A percentile compares a stretch with the other conserved stretches of the same genome.
Evolutionary conservation across 805 yeast species (phyloP).

Genomic region (Metschnikowia drakensbergensis): DNA sequence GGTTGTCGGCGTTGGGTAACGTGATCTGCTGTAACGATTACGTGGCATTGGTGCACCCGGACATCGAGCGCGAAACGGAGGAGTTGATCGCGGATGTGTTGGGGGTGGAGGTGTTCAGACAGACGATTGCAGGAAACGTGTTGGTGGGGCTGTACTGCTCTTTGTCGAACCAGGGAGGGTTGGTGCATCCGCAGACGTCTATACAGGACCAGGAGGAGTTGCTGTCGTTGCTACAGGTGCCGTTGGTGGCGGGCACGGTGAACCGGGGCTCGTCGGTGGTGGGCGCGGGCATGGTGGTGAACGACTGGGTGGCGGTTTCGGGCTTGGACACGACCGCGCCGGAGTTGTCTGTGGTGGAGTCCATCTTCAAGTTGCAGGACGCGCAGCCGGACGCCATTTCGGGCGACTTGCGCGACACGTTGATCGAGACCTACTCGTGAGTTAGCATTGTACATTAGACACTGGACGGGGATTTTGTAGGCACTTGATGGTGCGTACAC

Average conservation of each 20-base stretch:
- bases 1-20: constrained; percentile 94
- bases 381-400: constrained; percentile 85
- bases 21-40: constrained; percentile 98
- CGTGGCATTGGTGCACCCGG: constrained; percentile 98
- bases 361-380: constrained; percentile 90
- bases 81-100: constrained; percentile 96
- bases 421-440: constrained; percentile 85
- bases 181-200: constrained; percentile 96
- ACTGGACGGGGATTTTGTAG: too few species aligned
- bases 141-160: constrained; percentile 96
- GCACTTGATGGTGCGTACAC: too few species aligned
- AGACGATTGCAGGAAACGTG: constrained; percentile 97
- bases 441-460: neutral
- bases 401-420: constrained; percentile 83
- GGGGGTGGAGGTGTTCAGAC: constrained; percentile 98
- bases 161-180: constrained; percentile 94
- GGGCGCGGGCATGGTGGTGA: constrained; percentile 98
- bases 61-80: constrained; percentile 98
- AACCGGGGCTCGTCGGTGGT: constrained; percentile 97
- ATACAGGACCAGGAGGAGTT: constrained; percentile 98
- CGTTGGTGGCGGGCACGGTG: constrained; percentile 97
- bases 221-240: constrained; percentile 91
- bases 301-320: constrained; percentile 96
- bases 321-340: constrained; percentile 99
- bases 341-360: constrained; percentile 92